A percentile compares a stretch with the other conserved stretches of the same genome.
Conservation (phyloP, 768 basidiomycete genomes). For the Trametes cingulata region DNA sequence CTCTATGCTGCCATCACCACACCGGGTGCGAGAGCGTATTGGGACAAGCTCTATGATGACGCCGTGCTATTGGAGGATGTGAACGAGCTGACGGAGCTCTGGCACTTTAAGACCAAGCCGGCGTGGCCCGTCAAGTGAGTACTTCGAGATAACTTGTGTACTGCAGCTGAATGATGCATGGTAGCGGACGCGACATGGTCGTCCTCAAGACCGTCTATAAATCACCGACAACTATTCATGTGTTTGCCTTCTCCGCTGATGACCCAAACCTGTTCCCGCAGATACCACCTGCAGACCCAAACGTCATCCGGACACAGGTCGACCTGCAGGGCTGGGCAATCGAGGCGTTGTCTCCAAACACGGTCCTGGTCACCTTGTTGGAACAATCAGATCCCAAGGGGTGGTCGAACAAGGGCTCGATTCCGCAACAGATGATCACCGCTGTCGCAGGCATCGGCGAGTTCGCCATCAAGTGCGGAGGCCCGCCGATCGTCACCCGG, state of each 20-base stretch:
- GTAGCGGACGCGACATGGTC: conserved; percentile 85
- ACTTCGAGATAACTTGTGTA: conserved; percentile 1
- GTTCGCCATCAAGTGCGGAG: conserved; percentile 93
- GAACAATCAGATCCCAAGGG: conserved; percentile 98
- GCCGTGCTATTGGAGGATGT: conserved; percentile 86
- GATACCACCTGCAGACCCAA: conserved; percentile 66
- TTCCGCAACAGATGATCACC: conserved; percentile 92
- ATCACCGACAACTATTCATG: conserved; percentile 90
- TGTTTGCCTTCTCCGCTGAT: conserved; percentile 93
- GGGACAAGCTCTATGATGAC: conserved; percentile 92
- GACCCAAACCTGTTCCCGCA: conserved; percentile 84
- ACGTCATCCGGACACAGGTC: conserved; percentile 90
- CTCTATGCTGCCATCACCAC: conserved; percentile 85
- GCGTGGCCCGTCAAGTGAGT: conserved; percentile 93
- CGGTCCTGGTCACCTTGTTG: conserved; percentile 88
- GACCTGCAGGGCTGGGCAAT: conserved; percentile 99
- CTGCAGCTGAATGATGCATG: conserved; percentile 7
- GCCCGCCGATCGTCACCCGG: conserved; percentile 88
- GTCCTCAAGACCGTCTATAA: conserved; percentile 96
- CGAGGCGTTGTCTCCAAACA: conserved; percentile 91
- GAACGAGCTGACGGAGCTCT: conserved; percentile 87
- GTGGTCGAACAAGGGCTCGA: conserved; percentile 93
- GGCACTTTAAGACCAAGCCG: conserved; percentile 90
- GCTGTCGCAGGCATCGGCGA: conserved; percentile 91
- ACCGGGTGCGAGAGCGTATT: conserved; percentile 76